phyloP scores from a whole-genome alignment of 2,329 filamentous ascomycete genomes.

The Botryotinia calthae region DNA sequence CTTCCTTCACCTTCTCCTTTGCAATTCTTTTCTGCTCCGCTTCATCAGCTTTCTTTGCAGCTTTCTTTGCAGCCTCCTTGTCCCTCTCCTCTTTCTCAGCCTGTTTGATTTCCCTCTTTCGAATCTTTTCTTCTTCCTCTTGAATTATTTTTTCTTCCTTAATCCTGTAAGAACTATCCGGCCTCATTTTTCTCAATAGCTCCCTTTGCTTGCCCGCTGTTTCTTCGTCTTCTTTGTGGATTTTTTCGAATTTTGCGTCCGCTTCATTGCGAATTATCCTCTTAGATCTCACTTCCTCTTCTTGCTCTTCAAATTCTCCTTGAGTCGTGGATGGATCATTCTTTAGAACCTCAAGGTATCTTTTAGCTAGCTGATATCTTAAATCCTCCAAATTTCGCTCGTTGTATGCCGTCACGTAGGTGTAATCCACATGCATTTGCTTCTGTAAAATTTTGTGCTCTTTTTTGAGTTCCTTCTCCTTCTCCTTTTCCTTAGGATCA shows the following conservation, averaged over 20 bases:
- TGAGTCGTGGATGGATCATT: not conserved
- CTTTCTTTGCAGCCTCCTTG: not conserved
- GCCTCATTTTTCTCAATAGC: not conserved
- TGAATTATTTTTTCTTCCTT: not conserved
- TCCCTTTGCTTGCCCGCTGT: fast-evolving
- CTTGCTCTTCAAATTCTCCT: not conserved
- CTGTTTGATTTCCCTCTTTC: not conserved
- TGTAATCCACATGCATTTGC: not conserved
- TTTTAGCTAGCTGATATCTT: not conserved
- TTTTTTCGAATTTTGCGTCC: fast-evolving
- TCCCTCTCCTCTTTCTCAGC: not conserved
- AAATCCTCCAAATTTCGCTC: fast-evolving
- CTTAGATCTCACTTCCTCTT: fast-evolving
- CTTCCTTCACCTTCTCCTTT: not conserved
- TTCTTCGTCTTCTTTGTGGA: not conserved
- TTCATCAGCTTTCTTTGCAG: no score
- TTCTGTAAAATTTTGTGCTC: not conserved
- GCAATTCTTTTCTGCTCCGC: not conserved
- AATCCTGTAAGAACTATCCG: not conserved
- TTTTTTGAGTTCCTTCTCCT: not conserved
- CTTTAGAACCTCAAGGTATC: no score
- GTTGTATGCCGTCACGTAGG: fast-evolving
- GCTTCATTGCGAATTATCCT: not conserved
- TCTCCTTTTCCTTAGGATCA: not conserved
- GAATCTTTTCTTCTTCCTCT: not conserved